Base-by-base conservation (phyloP, 768 basidiomycete species). In the Infundibulicybe gibba region DNA sequence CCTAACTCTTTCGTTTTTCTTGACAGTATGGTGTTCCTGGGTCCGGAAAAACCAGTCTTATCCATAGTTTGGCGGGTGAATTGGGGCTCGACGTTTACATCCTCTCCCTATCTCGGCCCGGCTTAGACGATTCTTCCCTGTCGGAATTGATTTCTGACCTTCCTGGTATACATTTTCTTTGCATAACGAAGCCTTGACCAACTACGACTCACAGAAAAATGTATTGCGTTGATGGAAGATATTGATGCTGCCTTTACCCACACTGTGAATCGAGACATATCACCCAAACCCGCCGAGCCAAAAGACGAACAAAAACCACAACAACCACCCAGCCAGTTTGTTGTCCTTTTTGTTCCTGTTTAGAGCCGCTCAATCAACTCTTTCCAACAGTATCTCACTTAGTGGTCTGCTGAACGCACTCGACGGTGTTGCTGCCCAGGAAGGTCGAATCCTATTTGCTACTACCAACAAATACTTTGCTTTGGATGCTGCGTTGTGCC, bases 141-240 rank as follows among this genome's bases (percentile, higher is more conserved):
- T 72, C 67, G 44, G 70, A 77, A 34, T 68, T 87, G 41, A 77
- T 87, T 47, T 67, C 73, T 6, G 67, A 69, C 1, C 70, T 89
- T 3, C 87, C 88, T 11, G 68, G 70, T 69, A 51, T 52, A n/a
- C 8, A 61, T 38, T 19, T 17, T 21, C 33, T 14, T 39, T 4
- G 6, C 25, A 32, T 10, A 13, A 38, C 6, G 46, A 52, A 2
- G 42, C 46, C 2, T 33, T 34, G 41, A 51, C 32, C 14, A 16
- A 6, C 25, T 31, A 10, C 32, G 3, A 44, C 40, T 30, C 8
- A 16, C 45, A 72, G 71, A 79, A 49, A 70, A 71, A 48, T 87
- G 82, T 55, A 83, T 90, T 47, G 77, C 80, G 4, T 71, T 90
- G 16, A 87, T 91, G 77, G 87, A 90, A 60, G 89, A 90, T 59